A percentile compares a stretch with the other conserved stretches of the same genome.
phyloP scores from a whole-genome alignment of 208 protist genomes.

The Leishmania tropica region DNA sequence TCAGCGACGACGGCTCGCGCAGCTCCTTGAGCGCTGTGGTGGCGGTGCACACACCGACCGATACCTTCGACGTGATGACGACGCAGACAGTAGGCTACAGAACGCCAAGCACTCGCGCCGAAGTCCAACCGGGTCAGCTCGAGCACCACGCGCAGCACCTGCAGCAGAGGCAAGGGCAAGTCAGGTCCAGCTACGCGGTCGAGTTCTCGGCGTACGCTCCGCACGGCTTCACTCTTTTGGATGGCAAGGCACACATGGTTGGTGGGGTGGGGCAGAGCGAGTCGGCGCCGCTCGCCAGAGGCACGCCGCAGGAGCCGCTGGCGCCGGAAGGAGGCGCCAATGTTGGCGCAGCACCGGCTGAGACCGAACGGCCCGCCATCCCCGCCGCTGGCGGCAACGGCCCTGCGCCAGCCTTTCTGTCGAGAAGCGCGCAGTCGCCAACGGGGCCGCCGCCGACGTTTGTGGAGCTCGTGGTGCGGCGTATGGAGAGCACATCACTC shows the following conservation, averaged over 20 bases:
- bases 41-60: background rate
- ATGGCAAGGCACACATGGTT: background rate
- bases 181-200: background rate
- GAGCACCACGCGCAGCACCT: background rate
- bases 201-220: background rate
- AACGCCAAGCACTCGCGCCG: background rate
- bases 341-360: background rate
- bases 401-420: background rate
- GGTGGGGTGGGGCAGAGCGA: background rate
- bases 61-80: background rate
- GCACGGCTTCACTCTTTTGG: background rate
- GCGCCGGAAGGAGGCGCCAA: background rate
- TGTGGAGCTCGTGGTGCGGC: conserved; percentile 13
- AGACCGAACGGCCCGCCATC: background rate
- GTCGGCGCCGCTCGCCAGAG: background rate
- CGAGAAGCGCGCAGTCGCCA: background rate
- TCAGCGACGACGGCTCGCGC: conserved; percentile 8
- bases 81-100: background rate
- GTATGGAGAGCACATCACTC: conserved; percentile 23
- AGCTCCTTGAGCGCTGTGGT: conserved; percentile 12
- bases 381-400: background rate
- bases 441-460: conserved; percentile 4
- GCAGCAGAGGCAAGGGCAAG: background rate
- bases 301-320: background rate
- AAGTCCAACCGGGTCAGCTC: background rate